Base-by-base conservation (phyloP, 1,284 basidiomycete genomes). In the Wallemia ichthyophaga region DNA sequence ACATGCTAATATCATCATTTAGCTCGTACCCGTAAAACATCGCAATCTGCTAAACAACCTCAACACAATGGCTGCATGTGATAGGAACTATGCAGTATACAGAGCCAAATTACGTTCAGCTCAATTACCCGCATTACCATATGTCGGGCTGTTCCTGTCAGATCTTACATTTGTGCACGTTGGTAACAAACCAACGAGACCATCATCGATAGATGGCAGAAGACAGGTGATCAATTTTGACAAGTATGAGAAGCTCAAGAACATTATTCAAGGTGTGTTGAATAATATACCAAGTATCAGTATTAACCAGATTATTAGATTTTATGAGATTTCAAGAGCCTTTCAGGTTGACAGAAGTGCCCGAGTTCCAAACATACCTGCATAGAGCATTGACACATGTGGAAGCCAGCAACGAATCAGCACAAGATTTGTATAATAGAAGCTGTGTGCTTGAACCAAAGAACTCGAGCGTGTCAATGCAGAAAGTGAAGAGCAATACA, bases 131-230 rank as follows among this genome's bases (percentile, higher is more conserved):
- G 87, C 85, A 25, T 78, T 95, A 24, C 89, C 89, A 2, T 94
- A 94, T 76, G 75, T 62, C 56, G 88, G 85, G n/a, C 72, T 89
- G 24, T 87, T 87, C 69, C 72, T 89, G 62, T 89, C 87, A 2
- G 87, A 92, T 69, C 77, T 95, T 62, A 96, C 89, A 1, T 98
- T 96, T 71, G 91, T 87, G 65, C 79, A 84, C 59, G 92, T 94
- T 66, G 92, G 92, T 33, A 96, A 96, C 69, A 82, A 87, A 7
- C 82, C 83, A 7, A 76, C 81, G 64, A 77, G 92, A 62, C 76
- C 81, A n/a, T 84, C 86, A 13, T 84, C 68, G 5, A 28, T 62
- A 17, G 80, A 81, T 59, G 74, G 82, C 1, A 77, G 78, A 58
- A 81, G 86, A 69, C 83, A 82, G 67, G 71, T 98, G 57, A 76